A percentile compares a stretch with the other conserved stretches of the same genome.
Evolutionary conservation across 2,329 filamentous ascomycete species (phyloP).

Genomic region (Claviceps lovelessii): DNA sequence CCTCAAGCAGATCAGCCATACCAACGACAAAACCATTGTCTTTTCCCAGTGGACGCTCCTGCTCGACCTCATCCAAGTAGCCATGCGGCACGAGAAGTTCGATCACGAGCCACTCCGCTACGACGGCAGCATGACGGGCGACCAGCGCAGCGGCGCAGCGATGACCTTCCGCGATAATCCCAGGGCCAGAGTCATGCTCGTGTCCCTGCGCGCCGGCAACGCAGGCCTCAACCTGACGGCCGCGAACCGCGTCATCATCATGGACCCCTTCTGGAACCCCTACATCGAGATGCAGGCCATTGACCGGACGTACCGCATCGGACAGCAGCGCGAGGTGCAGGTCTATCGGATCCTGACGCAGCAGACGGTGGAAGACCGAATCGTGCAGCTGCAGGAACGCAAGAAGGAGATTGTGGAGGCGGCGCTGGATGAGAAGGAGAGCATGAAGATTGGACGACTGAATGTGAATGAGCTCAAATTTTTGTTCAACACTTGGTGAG

Average conservation of each 20-base stretch:
- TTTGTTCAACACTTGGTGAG: constrained; percentile 36
- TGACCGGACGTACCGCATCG: constrained; percentile 78
- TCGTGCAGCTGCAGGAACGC: constrained; percentile 60
- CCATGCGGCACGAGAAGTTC: constrained; percentile 47
- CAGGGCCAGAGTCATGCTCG: constrained; percentile 60
- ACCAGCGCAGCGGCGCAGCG: constrained; percentile 55
- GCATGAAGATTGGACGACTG: constrained; percentile 51
- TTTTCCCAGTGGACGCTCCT: constrained; percentile 71
- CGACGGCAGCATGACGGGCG: constrained; percentile 64
- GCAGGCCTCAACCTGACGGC: constrained; percentile 74
- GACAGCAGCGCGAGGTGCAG: constrained; percentile 57
- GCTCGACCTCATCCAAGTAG: constrained; percentile 59
- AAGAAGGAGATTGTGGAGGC: constrained; percentile 66
- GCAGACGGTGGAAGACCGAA: constrained; percentile 76
- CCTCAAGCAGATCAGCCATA: constrained; percentile 48
- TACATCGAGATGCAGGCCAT: constrained; percentile 87
- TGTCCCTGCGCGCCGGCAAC: constrained; percentile 67
- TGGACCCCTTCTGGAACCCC: constrained; percentile 91
- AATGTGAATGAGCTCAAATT: constrained; percentile 52
- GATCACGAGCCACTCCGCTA: constrained; percentile 54
- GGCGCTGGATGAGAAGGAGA: constrained; percentile 64
- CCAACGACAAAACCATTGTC: constrained; percentile 54
- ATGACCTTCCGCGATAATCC: constrained; percentile 49
- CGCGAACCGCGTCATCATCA: constrained; percentile 74
- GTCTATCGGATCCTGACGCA: constrained; percentile 68